These are phyloP conservation scores for Aspergillus pseudoviridinutans DNA, from an alignment of 2,329 filamentous ascomycete genomes.

Conservation along the genomic window DNA sequence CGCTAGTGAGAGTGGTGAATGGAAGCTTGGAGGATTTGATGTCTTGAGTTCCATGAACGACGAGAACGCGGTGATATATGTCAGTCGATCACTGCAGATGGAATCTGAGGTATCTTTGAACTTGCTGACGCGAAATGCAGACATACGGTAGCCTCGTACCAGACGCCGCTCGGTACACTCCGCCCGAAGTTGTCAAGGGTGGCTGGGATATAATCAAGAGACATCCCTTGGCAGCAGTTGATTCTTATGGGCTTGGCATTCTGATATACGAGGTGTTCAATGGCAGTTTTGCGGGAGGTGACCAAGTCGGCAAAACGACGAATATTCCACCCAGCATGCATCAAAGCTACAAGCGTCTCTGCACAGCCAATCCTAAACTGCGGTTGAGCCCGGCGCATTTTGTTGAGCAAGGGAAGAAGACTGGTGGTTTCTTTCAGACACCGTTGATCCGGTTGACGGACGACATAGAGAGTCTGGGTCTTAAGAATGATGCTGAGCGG, in stretches of 20 bases:
- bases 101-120: not conserved
- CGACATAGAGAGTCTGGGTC: conserved; percentile 84
- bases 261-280: conserved; percentile 91
- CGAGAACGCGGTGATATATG: conserved; percentile 88
- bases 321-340: conserved; percentile 85
- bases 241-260: conserved; percentile 81
- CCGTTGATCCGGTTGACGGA: conserved; percentile 88
- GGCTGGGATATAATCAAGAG: conserved; percentile 93
- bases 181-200: conserved; percentile 77
- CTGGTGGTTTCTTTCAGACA: conserved; percentile 86
- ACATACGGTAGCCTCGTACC: conserved; percentile 84
- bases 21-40: conserved; percentile 94
- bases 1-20: conserved; percentile 93
- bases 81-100: conserved; percentile 32
- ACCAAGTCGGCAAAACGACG: conserved; percentile 82
- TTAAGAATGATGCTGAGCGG: conserved; percentile 79
- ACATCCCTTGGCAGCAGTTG: conserved; percentile 73
- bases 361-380: conserved; percentile 84
- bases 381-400: conserved; percentile 81
- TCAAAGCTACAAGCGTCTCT: conserved; percentile 81
- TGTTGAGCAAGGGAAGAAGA: conserved; percentile 79
- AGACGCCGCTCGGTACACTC: conserved; percentile 76
- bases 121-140: conserved; percentile 40
- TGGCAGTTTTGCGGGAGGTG: conserved; percentile 68
- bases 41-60: conserved; percentile 93